These are phyloP conservation scores for Fusarium sp. DNA, from an alignment of 2,329 filamentous ascomycete species.

Conservation along the genomic window DNA sequence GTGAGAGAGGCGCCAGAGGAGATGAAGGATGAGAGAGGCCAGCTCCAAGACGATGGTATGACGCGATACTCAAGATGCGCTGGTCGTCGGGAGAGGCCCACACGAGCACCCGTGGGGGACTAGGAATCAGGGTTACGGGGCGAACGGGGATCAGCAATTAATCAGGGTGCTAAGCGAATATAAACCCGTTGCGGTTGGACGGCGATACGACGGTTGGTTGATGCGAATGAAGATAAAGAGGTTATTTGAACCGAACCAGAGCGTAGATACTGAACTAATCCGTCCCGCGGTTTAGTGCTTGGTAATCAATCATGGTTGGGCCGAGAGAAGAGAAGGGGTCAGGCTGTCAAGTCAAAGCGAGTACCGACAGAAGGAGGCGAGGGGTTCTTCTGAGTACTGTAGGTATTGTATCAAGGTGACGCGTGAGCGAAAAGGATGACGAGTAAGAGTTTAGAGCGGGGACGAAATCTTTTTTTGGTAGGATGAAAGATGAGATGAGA, in stretches of 20 bases:
- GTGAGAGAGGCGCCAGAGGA: constrained; percentile 1
- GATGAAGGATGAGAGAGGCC: neutral
- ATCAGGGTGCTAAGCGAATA: constrained; percentile 25
- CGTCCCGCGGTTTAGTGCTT: constrained; percentile 28
- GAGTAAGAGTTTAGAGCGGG: constrained; percentile 5
- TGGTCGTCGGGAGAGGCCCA: constrained; percentile 23
- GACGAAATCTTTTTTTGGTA: neutral
- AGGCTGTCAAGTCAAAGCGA: constrained; percentile 7
- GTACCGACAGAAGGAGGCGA: neutral
- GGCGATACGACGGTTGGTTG: constrained; percentile 3
- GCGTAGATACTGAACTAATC: constrained; percentile 23
- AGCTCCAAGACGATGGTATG: constrained; percentile 19
- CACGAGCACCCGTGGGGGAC: constrained; percentile 24
- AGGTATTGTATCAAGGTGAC: constrained; percentile 2
- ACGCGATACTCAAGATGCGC: constrained; percentile 12
- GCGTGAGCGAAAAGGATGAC: constrained; percentile 19
- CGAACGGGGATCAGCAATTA: constrained; percentile 23
- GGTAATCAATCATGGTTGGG: constrained; percentile 36
- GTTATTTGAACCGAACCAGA: constrained; percentile 16
- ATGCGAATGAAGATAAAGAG: constrained; percentile 16
- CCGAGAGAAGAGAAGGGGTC: constrained; percentile 7
- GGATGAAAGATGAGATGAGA: constrained; percentile 7
- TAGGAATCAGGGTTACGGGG: constrained; percentile 23
- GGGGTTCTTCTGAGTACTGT: neutral
- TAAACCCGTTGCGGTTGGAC: constrained; percentile 23